Evolutionary conservation across 2,329 filamentous ascomycete species (phyloP), one percentile per base, ranked within the genome.

Genomic region (Plectosphaerella cucumerina): DNA sequence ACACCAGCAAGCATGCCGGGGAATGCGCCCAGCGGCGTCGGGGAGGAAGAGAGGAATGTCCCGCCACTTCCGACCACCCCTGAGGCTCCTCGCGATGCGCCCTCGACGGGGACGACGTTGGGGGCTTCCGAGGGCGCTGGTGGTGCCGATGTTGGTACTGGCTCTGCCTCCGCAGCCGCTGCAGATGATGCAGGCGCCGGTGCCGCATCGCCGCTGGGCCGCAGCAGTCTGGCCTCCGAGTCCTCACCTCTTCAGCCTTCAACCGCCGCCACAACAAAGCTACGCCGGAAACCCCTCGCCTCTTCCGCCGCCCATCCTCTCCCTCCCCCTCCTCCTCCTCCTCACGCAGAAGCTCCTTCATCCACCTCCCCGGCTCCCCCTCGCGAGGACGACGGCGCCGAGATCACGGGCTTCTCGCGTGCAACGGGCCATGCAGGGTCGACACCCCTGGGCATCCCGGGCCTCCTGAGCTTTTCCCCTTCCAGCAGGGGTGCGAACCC

Each of bases 401-500:
- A 48, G 42, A 48, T 48, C 37, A 48, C 47, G n/a, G 21, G 37
- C 35, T 41, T 48, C 47, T 48, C 47, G 35, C 47, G 47, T 39
- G 34, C 47, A 21, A 48, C 34, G 46, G 50, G 53, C 48, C 45
- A 50, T 46, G 52, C 54, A 42, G 54, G 54, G 22, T 55, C 54
- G 34, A 56, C 54, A 35, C 54, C 54, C 42, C 53, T 55, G 47
- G 52, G 45, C n/a, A 50, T 56, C 41, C 52, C 21, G 20, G 39
- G n/a, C 17, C 39, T 42, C 39, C 39, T 42, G 39, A 42, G 18
- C 39, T 42, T 42, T 42, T 42, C 39, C 39, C 18, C 39, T 17
- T 42, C 39, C 15, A 12, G n/a, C 39, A 42, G 39, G 39, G 39
- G 39, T 42, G 10, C 6, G n/a, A n/a, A 22, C 15, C 18, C 33